Percentiles rank a stretch among this genome's conserved stretches.
Conservation (phyloP, 2,329 filamentous ascomycete species). For the Massarina eburnea region DNA sequence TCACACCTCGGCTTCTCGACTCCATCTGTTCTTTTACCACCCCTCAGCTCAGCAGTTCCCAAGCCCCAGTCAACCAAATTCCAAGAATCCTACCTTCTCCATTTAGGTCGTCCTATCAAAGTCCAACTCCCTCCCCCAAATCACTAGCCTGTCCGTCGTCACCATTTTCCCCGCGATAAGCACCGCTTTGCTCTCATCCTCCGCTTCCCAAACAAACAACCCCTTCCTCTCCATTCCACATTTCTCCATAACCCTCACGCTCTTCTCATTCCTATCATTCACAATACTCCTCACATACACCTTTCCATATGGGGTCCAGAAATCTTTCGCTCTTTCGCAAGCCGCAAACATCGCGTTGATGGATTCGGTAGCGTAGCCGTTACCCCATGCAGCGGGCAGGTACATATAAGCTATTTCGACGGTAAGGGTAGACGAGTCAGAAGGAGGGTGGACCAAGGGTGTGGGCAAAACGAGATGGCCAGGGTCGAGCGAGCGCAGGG, state of each 20-base stretch:
- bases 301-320: constrained; percentile 28
- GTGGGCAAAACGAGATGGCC: constrained; percentile 14
- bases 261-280: constrained; percentile 32
- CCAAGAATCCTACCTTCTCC: not conserved
- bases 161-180: constrained; percentile 27
- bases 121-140: constrained; percentile 25
- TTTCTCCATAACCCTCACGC: constrained; percentile 36
- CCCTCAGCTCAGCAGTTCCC: no score
- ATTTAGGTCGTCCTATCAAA: not conserved
- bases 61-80: not conserved
- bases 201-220: constrained; percentile 26
- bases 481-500: constrained; percentile 18
- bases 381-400: constrained; percentile 24
- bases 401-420: constrained; percentile 26
- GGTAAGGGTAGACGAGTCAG: constrained; percentile 16
- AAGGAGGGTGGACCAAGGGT: constrained; percentile 11
- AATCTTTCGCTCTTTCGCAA: constrained; percentile 14
- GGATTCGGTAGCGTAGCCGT: constrained; percentile 23
- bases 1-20: no score
- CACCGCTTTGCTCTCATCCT: constrained; percentile 3
- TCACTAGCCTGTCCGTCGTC: constrained; percentile 21
- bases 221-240: constrained; percentile 27
- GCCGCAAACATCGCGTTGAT: constrained; percentile 25
- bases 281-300: constrained; percentile 36
- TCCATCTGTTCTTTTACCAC: no score